Evolutionary conservation across 1,284 basidiomycete genomes (phyloP), one percentile per base, ranked within the genome.

Genomic region (Mycena citricolor): DNA sequence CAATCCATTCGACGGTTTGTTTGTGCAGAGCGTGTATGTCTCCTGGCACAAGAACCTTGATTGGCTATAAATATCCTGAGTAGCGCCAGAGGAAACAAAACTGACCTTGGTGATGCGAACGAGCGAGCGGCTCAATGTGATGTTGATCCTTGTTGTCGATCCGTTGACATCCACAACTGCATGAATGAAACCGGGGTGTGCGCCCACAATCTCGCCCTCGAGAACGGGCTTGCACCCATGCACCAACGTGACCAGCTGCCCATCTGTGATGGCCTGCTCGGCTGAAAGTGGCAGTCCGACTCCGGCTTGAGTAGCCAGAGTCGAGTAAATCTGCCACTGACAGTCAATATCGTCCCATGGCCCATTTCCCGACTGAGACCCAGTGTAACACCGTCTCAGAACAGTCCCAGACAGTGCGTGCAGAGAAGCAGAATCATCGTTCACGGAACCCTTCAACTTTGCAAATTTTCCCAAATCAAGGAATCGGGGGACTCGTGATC

Each of bases 1-100:
- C 38, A 13, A 51, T 47, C 39, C 44, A 51, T 16, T 47, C 49
- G 8, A 51, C 26, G 0, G 49, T 47, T 12, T 51, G 44, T 1
- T 46, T 28, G 37, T 51, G 49, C 14, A 51, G 14, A 3, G 22
- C 22, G 24, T 42, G 34, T 1, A 51, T 32, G 6, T 43, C 38
- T 5, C 40, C 39, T 4, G 39, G 39, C 24, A 42, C 36, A 20
- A 47, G 44, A 21, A 48, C 40, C 46, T 48, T 2, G 26, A 19
- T 16, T 17, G n/a, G 12, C 13, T 46, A 7, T 32, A 32, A 7
- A n/a, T 25, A 37, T 2, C 20, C 7, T 4, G 10, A 12, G n/a
- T n/a, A n/a, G n/a, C n/a, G 13, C 5, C 13, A 13, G n/a, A 40
- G n/a, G 20, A 8, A 29, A 6, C 20, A 32, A 32, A 29, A n/a